Base-by-base conservation (phyloP, 306 rosid genomes). In the Bauhinia variegata region DNA sequence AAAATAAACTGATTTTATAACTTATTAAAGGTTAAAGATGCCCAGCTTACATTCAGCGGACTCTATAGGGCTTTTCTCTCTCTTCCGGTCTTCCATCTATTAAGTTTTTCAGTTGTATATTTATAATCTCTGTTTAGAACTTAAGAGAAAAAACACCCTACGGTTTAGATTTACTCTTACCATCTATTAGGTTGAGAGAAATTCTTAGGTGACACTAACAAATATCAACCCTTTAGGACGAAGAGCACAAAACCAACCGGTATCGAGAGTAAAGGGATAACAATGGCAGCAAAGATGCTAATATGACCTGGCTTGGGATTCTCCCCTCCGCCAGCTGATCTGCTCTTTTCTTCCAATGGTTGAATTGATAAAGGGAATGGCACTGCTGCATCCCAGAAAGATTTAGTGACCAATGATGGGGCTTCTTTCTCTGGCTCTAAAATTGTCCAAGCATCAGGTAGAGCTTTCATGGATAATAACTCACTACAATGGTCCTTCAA, bases 381-480 rank as follows among this genome's bases (percentile, higher is more conserved):
- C 28, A 68, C 70, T 0, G 87, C 84, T 63, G 75, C 75, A 28
- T 89, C 91, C 97, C 96, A 84, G 72, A 93, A 89, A 19, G 91
- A 81, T 65, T 70, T 84, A 10, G 87, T 50, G 47, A 46, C 70
- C 52, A 74, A 28, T 47, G 84, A 61, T 36, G 68, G 60, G 7
- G 76, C 83, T 65, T 84, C 88, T 59, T 54, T 79, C 75, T 93
- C 98, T 8, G 86, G 96, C 73, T 88, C 95, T 71, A 88, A 67
- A 60, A 92, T 77, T 58, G 83, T 67, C 16, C 82, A 76, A 60
- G 7, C 18, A 42, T 90, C 95, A 50, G 66, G 57, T 31, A 79
- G 74, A 65, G 83, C 61, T 70, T 88, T 86, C 88, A 73, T 74
- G 36, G 85, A 82, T 65, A 85, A 56, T 70, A 85, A 58, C 76